These are phyloP conservation scores for Biscogniauxia mediterranea DNA, from an alignment of 2,329 filamentous ascomycete genomes.

Conservation along the genomic window DNA sequence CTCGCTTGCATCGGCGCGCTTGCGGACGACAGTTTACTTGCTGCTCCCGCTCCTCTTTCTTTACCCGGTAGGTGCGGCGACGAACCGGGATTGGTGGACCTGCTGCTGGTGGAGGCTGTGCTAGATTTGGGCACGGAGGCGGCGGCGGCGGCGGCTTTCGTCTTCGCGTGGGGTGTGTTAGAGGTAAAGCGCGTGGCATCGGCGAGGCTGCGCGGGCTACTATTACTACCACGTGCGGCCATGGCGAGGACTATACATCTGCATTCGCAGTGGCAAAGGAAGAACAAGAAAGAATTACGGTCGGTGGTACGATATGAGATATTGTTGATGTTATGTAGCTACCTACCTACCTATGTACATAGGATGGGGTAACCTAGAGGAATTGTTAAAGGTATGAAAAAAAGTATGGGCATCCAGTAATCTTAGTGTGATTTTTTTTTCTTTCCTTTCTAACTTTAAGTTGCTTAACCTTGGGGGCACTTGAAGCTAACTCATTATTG, in stretches of 20 bases:
- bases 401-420: too few relatives aligned
- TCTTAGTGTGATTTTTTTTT: background rate
- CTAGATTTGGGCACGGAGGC: background rate
- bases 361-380: too few relatives aligned
- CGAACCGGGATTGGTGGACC: background rate
- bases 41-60: slow-evolving; percentile 5
- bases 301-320: background rate
- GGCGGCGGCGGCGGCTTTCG: slow-evolving; percentile 43
- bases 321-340: background rate
- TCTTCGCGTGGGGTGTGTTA: slow-evolving; percentile 67
- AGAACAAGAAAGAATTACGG: background rate
- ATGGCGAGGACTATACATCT: background rate
- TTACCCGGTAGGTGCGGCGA: background rate
- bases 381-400: too few relatives aligned
- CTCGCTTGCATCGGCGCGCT: slow-evolving; percentile 31
- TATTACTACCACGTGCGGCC: background rate
- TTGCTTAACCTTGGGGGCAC: background rate
- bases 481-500: background rate
- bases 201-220: slow-evolving; percentile 65
- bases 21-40: slow-evolving; percentile 18
- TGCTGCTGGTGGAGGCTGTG: background rate
- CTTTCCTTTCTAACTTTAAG: too few relatives aligned
- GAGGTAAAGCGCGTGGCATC: slow-evolving; percentile 79
- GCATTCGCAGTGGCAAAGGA: background rate
- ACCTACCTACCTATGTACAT: background rate